Percentiles rank a stretch among this genome's conserved stretches.
Evolutionary conservation across 1,139 yeast genomes (phyloP).

Genomic region (Pichia terricola): DNA sequence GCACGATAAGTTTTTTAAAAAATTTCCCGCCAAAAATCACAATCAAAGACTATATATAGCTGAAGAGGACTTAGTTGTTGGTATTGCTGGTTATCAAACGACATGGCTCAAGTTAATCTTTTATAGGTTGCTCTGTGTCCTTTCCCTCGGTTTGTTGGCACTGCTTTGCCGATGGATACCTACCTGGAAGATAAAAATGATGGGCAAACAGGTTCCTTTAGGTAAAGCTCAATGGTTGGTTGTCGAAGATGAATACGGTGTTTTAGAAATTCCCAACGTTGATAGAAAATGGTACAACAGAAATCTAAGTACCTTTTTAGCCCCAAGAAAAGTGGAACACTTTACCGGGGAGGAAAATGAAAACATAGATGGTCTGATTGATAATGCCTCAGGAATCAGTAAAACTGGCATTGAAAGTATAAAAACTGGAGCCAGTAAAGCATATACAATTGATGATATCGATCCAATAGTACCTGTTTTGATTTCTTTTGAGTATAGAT

Average conservation of each 20-base stretch:
- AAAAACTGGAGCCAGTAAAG: constrained; percentile 5
- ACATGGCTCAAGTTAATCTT: constrained; percentile 36
- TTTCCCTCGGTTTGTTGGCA: constrained; percentile 64
- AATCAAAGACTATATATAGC: constrained; percentile 84
- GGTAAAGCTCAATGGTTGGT: constrained; percentile 91
- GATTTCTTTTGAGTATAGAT: constrained; percentile 69
- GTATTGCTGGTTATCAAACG: constrained; percentile 79
- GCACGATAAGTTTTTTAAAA: constrained; percentile 32
- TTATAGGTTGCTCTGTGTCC: constrained; percentile 47
- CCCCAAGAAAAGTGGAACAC: constrained; percentile 13
- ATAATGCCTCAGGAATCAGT: constrained; percentile 1
- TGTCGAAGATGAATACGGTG: constrained; percentile 89
- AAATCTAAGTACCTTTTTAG: constrained; percentile 58
- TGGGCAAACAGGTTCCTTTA: constrained; percentile 59
- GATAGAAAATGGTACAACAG: constrained; percentile 55
- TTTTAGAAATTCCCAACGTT: constrained; percentile 53
- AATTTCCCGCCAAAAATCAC: constrained; percentile 35
- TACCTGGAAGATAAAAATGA: constrained; percentile 52
- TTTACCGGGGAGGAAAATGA: constrained; percentile 9
- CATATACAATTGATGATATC: constrained; percentile 21
- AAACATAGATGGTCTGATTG: constrained; percentile 1
- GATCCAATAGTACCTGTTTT: constrained; percentile 67
- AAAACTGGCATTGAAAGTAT: neutral
- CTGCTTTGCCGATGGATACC: constrained; percentile 82
- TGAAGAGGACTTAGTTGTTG: constrained; percentile 89